A percentile compares a stretch with the other conserved stretches of the same genome.
Evolutionary conservation across 176 grass and related monocot genomes (phyloP).

Genomic region (Neostapfia colusana): DNA sequence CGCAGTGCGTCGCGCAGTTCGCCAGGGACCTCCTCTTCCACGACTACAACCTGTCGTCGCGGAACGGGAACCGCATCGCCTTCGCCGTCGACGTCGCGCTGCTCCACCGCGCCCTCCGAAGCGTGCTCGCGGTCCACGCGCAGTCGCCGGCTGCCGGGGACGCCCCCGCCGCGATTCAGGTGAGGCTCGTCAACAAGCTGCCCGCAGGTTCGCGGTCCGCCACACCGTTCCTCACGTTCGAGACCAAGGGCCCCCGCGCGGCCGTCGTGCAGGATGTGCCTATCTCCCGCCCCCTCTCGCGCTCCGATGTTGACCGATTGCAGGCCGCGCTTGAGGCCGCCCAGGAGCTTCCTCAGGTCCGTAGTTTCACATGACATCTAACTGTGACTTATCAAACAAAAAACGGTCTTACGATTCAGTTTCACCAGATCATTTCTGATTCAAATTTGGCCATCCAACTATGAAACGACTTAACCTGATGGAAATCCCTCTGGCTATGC

Average conservation of each 20-base stretch:
- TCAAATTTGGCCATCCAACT: background rate
- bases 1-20: constrained; percentile 88
- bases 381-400: background rate
- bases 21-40: constrained; percentile 86
- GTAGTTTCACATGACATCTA: constrained; percentile 16
- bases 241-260: constrained; percentile 80
- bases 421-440: background rate
- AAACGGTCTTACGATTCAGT: background rate
- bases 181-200: constrained; percentile 92
- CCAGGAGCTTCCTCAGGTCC: constrained; percentile 85
- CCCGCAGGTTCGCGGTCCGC: constrained; percentile 54
- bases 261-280: constrained; percentile 97
- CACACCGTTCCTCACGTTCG: constrained; percentile 79
- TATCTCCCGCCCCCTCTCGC: constrained; percentile 84
- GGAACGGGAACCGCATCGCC: constrained; percentile 67
- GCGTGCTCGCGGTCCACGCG: constrained; percentile 77
- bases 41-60: constrained; percentile 77
- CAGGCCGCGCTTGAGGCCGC: constrained; percentile 70
- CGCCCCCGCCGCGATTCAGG: constrained; percentile 65
- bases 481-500: background rate
- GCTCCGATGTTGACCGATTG: constrained; percentile 63
- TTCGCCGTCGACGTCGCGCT: constrained; percentile 73
- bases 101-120: constrained; percentile 85
- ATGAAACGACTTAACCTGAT: background rate
- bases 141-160: constrained; percentile 57